Base-by-base conservation (phyloP, 2,329 filamentous ascomycete species). In the Pestalotiopsis sp. region DNA sequence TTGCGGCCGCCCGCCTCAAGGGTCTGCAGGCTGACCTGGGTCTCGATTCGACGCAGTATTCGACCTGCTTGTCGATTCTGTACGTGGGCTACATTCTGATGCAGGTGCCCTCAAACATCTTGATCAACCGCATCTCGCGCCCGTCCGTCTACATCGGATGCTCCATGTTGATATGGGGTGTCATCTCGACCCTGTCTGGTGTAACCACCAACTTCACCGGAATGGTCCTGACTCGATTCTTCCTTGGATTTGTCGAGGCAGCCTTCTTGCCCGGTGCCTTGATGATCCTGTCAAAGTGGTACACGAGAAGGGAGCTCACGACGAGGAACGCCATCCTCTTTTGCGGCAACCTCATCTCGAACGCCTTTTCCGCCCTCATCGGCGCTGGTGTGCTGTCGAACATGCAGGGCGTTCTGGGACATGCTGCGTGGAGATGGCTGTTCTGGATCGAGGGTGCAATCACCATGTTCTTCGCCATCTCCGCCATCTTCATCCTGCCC, bases 81-180 rank as follows among this genome's bases (percentile, higher is more conserved):
- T 92, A 92, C 75, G 88, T 90, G 17, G 89, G 89, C 14, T 91
- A 91, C 77, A 85, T 91, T 66, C 81, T 90, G 71, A 90, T 90
- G 87, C 88, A 90, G 79, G 83, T 88, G 3, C 86, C 86, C 0
- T 87, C 84, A 72, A 88, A 88, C 79, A 87, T 88, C 78, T 76
- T 86, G 75, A 71, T 88, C 80, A 90, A 87, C 78, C 79, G 81
- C 64, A 86, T 88, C 70, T 72, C 79, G 64, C 80, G 85, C 1
- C 86, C 86, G 0, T 86, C 83, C 2, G 76, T 87, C 25, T 88
- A 88, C 74, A 86, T 88, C 52, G 69, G 81, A 0, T 75, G 73
- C 20, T 84, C 84, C 31, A 90, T 90, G 84, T 72, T 87, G 31
- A 72, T 89, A 23, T 91, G 89, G 89, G 89, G 89, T 31, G 74